Evolutionary conservation across 441 rosid species (phyloP).

Genomic region (Mallotus repandus): DNA sequence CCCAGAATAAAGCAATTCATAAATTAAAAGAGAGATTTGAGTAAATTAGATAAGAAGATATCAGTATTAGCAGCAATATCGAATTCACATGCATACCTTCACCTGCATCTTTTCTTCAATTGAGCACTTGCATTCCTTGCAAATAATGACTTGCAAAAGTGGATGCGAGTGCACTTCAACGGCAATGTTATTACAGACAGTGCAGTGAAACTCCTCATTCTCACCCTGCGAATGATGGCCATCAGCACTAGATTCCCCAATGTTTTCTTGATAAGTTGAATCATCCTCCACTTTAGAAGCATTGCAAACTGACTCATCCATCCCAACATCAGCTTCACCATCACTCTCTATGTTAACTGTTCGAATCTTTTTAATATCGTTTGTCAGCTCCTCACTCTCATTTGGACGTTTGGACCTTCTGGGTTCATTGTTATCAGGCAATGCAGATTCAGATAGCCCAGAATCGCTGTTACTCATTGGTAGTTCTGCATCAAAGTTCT

Average conservation of each 20-base stretch:
- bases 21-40: background rate
- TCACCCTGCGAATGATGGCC: conserved; percentile 33
- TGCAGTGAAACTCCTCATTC: conserved; percentile 58
- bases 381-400: conserved; percentile 40
- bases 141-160: conserved; percentile 77
- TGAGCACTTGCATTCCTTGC: conserved; percentile 78
- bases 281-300: conserved; percentile 32
- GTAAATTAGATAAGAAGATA: background rate
- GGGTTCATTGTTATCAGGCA: conserved; percentile 32
- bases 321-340: conserved; percentile 43
- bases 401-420: conserved; percentile 43
- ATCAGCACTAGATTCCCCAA: conserved; percentile 25
- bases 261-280: conserved; percentile 29
- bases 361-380: conserved; percentile 46
- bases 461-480: conserved; percentile 40
- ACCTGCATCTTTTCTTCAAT: conserved; percentile 61
- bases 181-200: conserved; percentile 71
- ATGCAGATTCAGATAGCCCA: conserved; percentile 32
- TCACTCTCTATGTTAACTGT: conserved; percentile 41
- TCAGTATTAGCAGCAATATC: background rate
- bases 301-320: conserved; percentile 27
- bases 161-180: conserved; percentile 82
- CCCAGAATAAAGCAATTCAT: background rate
- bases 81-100: conserved; percentile 56
- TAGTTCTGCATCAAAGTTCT: conserved; percentile 30